Evolutionary conservation across 2,329 filamentous ascomycete genomes (phyloP).

Genomic region (Lachnellula hyalina): DNA sequence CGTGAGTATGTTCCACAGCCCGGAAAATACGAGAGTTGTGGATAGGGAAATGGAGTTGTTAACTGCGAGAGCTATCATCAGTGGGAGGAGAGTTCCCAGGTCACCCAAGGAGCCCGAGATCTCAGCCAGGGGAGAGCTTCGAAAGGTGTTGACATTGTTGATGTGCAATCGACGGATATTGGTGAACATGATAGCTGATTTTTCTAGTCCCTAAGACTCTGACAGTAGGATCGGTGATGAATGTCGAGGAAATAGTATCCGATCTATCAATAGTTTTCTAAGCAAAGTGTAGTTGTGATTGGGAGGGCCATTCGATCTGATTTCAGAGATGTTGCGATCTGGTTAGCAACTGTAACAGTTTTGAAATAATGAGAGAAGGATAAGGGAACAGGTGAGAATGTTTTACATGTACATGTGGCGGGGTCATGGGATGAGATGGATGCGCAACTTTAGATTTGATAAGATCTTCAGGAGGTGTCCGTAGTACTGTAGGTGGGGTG

Average conservation of each 20-base stretch:
- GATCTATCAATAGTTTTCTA: no score
- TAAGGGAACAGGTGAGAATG: not conserved
- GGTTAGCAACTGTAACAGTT: no score
- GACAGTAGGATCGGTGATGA: no score
- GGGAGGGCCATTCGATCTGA: no score
- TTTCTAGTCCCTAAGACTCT: no score
- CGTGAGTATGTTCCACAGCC: slow-evolving; percentile 78
- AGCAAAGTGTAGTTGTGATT: no score
- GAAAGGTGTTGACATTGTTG: slow-evolving; percentile 53
- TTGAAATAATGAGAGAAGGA: not conserved
- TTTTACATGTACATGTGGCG: not conserved
- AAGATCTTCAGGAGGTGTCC: not conserved
- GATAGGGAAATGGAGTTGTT: slow-evolving; percentile 75
- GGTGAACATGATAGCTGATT: slow-evolving; percentile 16
- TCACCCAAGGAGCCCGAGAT: slow-evolving; percentile 87
- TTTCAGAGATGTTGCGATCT: no score
- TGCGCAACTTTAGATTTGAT: not conserved
- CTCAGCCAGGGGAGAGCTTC: slow-evolving; percentile 58
- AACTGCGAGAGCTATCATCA: slow-evolving; percentile 79
- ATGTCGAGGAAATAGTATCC: no score
- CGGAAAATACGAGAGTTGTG: slow-evolving; percentile 82
- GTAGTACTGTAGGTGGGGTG: slow-evolving; percentile 1
- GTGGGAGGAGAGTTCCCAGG: slow-evolving; percentile 80
- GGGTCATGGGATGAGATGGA: not conserved
- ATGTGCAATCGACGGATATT: slow-evolving; percentile 22